phyloP scores from a whole-genome alignment of 2,329 filamentous ascomycete species.

The Monilinia vaccinii-corymbosi region DNA sequence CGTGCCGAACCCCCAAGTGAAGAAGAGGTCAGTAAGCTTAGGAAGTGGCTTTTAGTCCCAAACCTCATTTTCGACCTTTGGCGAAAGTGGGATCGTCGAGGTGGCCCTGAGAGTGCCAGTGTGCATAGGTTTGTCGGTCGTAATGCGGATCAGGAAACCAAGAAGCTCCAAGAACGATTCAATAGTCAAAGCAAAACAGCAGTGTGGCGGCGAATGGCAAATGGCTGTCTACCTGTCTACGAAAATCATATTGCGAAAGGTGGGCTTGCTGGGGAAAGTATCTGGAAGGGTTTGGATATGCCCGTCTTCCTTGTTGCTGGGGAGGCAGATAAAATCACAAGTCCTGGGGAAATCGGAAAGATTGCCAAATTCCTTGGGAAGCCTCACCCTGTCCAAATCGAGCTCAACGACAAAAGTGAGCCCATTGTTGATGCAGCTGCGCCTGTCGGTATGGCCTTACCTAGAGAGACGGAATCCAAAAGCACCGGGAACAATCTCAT shows the following conservation, averaged over 20 bases:
- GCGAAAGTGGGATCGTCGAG: constrained; percentile 68
- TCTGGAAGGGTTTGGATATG: constrained; percentile 64
- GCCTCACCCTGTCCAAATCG: constrained; percentile 20
- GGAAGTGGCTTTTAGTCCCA: constrained; percentile 58
- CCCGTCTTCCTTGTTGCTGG: constrained; percentile 75
- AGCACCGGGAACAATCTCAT: constrained; percentile 33
- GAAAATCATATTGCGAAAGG: constrained; percentile 42
- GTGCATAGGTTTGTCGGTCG: constrained; percentile 68
- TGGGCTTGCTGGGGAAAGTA: constrained; percentile 58
- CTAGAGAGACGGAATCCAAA: constrained; percentile 15
- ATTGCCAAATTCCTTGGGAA: constrained; percentile 42
- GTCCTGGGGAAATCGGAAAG: constrained; percentile 59
- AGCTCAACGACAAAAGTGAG: constrained; percentile 27
- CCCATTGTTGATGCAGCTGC: constrained; percentile 41
- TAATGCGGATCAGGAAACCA: constrained; percentile 55
- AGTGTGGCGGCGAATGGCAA: constrained; percentile 67
- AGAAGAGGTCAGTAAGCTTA: constrained; percentile 41
- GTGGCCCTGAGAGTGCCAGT: constrained; percentile 68
- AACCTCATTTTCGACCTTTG: constrained; percentile 65
- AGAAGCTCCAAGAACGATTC: constrained; percentile 59
- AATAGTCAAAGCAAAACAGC: constrained; percentile 73
- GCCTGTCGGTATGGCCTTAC: constrained; percentile 33
- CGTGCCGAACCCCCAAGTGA: constrained; percentile 53
- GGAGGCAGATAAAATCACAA: constrained; percentile 66
- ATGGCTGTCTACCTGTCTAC: constrained; percentile 58